Conservation (phyloP, 306 rosid genomes). For the Vicia faba region DNA sequence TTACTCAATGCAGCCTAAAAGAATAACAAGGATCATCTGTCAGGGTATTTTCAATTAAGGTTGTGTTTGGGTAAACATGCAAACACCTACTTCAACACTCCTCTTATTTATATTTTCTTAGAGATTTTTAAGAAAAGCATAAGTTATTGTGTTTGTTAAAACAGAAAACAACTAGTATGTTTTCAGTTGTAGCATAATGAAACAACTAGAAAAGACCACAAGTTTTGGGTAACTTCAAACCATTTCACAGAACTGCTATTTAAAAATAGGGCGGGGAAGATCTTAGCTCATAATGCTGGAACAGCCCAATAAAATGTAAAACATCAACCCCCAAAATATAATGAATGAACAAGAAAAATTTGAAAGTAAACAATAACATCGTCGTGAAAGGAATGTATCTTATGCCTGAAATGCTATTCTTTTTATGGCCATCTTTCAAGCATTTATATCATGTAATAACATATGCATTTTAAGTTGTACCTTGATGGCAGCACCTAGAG, state of each 20-base stretch:
- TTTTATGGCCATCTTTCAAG: conserved; percentile 13
- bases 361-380: neutral
- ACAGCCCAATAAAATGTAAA: neutral
- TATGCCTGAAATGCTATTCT: conserved; percentile 9
- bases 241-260: neutral
- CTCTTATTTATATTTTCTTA: too few species aligned
- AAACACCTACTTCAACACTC: too few species aligned
- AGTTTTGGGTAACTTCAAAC: conserved; percentile 2
- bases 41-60: conserved; percentile 5
- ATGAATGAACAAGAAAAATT: conserved; percentile 11
- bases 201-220: conserved; percentile 8
- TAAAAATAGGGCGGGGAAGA: neutral
- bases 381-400: conserved; percentile 1
- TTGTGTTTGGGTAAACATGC: neutral
- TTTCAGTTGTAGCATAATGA: conserved; percentile 16
- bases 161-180: conserved; percentile 13
- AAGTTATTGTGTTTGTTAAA: too few species aligned
- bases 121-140: too few species aligned
- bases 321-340: conserved; percentile 15
- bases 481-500: conserved; percentile 89
- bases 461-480: conserved; percentile 40
- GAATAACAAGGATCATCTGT: conserved; percentile 37
- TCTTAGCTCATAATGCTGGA: conserved; percentile 8
- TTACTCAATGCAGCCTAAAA: conserved; percentile 82
- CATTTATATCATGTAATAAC: conserved; percentile 11